A percentile compares a stretch with the other conserved stretches of the same genome.
Conservation (phyloP, 352 stramenopile species). For the Blastocystis sp. region DNA sequence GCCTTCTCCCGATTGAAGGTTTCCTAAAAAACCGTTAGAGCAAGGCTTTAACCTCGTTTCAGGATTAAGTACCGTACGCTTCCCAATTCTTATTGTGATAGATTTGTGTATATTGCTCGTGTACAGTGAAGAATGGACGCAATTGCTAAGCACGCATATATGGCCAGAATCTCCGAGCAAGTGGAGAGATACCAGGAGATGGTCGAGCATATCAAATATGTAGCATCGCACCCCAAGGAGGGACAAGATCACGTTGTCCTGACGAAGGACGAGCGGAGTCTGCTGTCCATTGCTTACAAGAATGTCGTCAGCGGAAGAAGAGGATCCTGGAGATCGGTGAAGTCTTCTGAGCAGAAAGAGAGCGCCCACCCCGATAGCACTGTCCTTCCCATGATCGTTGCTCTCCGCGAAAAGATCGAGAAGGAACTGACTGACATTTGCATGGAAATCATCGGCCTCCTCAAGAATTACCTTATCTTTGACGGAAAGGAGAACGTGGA, state of each 20-base stretch:
- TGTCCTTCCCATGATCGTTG: slow-evolving; percentile 57
- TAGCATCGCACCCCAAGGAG: slow-evolving; percentile 83
- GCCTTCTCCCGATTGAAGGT: not conserved
- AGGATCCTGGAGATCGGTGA: slow-evolving; percentile 86
- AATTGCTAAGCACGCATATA: slow-evolving; percentile 75
- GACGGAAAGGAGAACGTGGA: slow-evolving; percentile 85
- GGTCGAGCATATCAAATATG: slow-evolving; percentile 94
- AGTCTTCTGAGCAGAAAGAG: slow-evolving; percentile 47
- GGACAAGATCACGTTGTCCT: slow-evolving; percentile 63
- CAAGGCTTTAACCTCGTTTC: not conserved
- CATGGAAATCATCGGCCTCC: slow-evolving; percentile 93
- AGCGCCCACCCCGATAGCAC: slow-evolving; percentile 35
- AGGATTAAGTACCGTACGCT: not conserved
- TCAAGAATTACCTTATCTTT: slow-evolving; percentile 91
- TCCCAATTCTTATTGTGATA: slow-evolving; percentile 1
- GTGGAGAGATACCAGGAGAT: slow-evolving; percentile 86
- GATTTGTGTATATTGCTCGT: slow-evolving; percentile 21
- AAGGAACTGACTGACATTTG: slow-evolving; percentile 91
- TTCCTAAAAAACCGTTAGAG: not conserved
- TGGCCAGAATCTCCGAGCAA: slow-evolving; percentile 86
- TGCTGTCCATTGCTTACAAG: slow-evolving; percentile 81
- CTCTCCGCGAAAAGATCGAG: slow-evolving; percentile 76
- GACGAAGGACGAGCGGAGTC: slow-evolving; percentile 64
- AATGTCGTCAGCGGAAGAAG: slow-evolving; percentile 96
- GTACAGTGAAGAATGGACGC: slow-evolving; percentile 67